Base-by-base conservation (phyloP, 345 rosid species). In the Arabis alpina region DNA sequence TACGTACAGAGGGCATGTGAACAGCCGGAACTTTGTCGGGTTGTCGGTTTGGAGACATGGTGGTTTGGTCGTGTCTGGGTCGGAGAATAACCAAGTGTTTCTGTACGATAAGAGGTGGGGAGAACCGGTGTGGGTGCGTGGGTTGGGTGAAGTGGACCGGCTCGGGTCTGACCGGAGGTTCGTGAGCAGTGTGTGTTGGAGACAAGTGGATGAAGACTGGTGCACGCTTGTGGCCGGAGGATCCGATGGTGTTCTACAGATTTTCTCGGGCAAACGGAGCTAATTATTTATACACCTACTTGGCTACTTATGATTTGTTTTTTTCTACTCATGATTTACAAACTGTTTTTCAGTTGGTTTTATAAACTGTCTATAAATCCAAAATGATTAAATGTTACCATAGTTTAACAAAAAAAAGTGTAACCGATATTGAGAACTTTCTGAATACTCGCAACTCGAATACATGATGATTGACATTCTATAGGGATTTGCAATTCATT, bases 101-200 rank as follows among this genome's bases (percentile, higher is more conserved):
- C 90, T 90, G 49, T 93, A 90, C 1, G 98, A 93, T 30, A 85
- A 56, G 73, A 79, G 90, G 66, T 93, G 97, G 97, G 88, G 75
- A 4, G 83, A 88, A 52, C 96, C 97, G 59, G 74, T 93, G 32
- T 93, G 97, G 96, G 81, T 75, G 57, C 81, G 70, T 27, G 83
- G 80, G 44, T 78, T 84, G 28, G 78, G 73, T 54, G 59, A 65
- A 40, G 5, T 10, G 25, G 49, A 30, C 61, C 32, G 44, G 47
- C 41, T 24, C 2, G 59, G 80, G n/a, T 10, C 30, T 4, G 80
- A 62, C 4, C 16, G 53, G 5, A 82, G 82, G 73, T 85, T 90
- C 36, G 89, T 90, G 10, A 93, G 89, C 52, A 84, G 98, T 54
- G 96, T 93, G 66, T 85, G 91, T 64, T 90, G 89, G 96, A 85